Evolutionary conservation across 2,329 filamentous ascomycete species (phyloP), one percentile per base, ranked within the genome.

Genomic region (Epichloe hybrida): DNA sequence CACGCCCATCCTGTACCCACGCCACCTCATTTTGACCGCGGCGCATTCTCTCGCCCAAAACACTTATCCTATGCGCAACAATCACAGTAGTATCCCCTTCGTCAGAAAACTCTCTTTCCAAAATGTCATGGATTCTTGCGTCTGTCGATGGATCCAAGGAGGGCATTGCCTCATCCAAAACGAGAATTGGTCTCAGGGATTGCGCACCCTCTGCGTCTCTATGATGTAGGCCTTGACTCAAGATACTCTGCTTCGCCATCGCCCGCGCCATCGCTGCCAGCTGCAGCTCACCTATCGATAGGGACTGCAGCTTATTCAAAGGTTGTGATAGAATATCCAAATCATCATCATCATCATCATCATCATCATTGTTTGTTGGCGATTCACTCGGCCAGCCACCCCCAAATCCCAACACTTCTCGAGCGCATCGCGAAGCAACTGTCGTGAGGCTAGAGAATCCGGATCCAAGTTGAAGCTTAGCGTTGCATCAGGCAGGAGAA

Each of bases 21-120:
- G 36, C 46, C 13, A 47, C 36, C n/a, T 37, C 17, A 7, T 50
- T 37, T 21, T 27, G 36, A 12, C 41, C 41, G 21, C 42, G 35
- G 7, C 58, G 58, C 48, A 61, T 55, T 13, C 58, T 51, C 5
- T 57, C 53, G 0, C 54, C 40, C 6, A 65, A 52, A 2, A 54
- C 58, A 20, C 57, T 58, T 5, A 68, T 40, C 47, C 65, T 58
- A 58, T 68, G 67, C 1, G 66, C 58, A 38, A 70, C 59, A 36
- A 65, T 59, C 7, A 69, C 57, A 3, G 66, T 63, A 0, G 67
- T 68, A 36, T 68, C 61, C 21, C 68, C 64, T 6, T 61, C 49
- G 3, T 65, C 47, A 1, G 51, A 46, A 35, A 59, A 59, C 12
- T 58, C 57, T 3, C 43, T 48, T 7, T 59, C 55, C 6, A 68